These are phyloP conservation scores for Trametes villosa DNA, from an alignment of 768 basidiomycete species.

Conservation along the genomic window DNA sequence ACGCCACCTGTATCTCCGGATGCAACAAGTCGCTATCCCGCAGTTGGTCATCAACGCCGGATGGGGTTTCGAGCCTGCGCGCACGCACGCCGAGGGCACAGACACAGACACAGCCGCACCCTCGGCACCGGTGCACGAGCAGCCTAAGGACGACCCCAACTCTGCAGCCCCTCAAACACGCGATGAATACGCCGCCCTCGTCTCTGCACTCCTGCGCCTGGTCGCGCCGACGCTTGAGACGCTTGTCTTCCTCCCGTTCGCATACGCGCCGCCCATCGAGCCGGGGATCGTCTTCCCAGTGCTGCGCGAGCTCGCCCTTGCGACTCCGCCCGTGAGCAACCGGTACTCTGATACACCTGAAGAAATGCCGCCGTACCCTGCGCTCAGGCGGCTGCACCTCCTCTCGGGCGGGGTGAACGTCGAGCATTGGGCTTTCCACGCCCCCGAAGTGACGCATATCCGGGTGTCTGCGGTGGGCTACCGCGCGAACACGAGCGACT, in stretches of 20 bases:
- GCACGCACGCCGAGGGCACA: background rate
- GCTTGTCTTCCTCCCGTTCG: background rate
- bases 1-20: background rate
- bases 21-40: background rate
- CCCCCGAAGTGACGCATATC: background rate
- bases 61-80: background rate
- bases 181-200: background rate
- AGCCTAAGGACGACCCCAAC: background rate
- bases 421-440: background rate
- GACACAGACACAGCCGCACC: background rate
- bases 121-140: background rate
- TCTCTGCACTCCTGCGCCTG: background rate
- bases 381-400: background rate
- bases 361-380: background rate
- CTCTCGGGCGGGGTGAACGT: background rate
- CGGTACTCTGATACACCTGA: too few relatives aligned
- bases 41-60: background rate
- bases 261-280: background rate
- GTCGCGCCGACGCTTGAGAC: background rate
- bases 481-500: too few relatives aligned
- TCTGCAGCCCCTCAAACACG: background rate
- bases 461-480: background rate
- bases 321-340: background rate
- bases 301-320: conserved; percentile 1
- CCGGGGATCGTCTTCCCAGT: background rate